Percentiles rank a stretch among this genome's conserved stretches.
These are phyloP conservation scores for Sporopachydermia lactativora DNA, from an alignment of 805 yeast genomes.

Conservation along the genomic window DNA sequence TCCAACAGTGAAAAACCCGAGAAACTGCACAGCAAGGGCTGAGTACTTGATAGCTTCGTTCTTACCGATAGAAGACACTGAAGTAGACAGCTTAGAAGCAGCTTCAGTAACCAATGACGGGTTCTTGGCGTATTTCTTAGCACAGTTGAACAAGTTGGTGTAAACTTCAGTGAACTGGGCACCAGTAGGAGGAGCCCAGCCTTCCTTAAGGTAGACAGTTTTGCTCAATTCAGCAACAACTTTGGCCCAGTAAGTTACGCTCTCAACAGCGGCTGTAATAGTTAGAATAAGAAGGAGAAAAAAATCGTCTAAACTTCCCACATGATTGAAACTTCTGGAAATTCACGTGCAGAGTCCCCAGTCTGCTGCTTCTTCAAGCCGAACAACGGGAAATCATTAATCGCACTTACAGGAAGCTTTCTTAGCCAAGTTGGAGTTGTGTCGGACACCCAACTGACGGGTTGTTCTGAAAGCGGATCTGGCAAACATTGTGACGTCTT, in stretches of 20 bases:
- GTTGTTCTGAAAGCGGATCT: neutral
- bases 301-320: no score
- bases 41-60: slow-evolving; percentile 50
- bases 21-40: slow-evolving; percentile 67
- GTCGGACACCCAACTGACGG: neutral
- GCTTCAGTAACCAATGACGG: slow-evolving; percentile 31
- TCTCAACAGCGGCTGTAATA: slow-evolving; percentile 30
- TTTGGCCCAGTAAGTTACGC: slow-evolving; percentile 66
- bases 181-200: slow-evolving; percentile 77
- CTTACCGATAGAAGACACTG: slow-evolving; percentile 28
- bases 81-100: slow-evolving; percentile 31
- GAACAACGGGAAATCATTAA: no score
- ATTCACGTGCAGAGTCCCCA: no score
- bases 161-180: slow-evolving; percentile 69
- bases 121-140: slow-evolving; percentile 29
- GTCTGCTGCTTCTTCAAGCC: no score
- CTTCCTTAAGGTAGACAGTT: slow-evolving; percentile 82
- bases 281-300: no score
- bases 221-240: slow-evolving; percentile 52
- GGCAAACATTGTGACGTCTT: neutral
- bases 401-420: slow-evolving; percentile 8
- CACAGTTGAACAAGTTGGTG: slow-evolving; percentile 33
- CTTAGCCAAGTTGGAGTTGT: slow-evolving; percentile 1
- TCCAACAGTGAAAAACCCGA: slow-evolving; percentile 88
- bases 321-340: no score